Conservation (phyloP, 2,329 filamentous ascomycete species). For the Lasiodiplodia hormozganensis region DNA sequence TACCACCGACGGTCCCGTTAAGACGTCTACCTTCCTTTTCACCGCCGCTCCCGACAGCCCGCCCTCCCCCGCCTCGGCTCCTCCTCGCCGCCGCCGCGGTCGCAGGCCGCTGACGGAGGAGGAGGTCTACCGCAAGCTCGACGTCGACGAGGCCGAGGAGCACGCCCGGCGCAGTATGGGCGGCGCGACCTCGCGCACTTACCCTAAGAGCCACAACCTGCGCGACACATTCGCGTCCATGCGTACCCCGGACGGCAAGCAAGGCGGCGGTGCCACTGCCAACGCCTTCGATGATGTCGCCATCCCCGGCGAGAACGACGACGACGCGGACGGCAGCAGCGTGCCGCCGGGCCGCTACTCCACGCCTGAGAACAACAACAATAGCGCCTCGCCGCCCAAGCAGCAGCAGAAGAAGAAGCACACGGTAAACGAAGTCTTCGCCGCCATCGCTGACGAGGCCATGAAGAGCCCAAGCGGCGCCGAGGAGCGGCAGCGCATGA, state of each 20-base stretch:
- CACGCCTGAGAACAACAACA: neutral
- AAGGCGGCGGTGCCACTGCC: neutral
- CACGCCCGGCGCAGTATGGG: too few species aligned
- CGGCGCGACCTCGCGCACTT: neutral
- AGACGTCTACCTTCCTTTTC: neutral
- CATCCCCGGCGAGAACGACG: too few species aligned
- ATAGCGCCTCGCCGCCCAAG: neutral
- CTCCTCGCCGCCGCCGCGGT: neutral
- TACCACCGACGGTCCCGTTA: conserved; percentile 3
- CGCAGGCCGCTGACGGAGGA: neutral
- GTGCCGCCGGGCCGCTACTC: neutral
- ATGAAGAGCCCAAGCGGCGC: neutral
- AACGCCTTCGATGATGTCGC: neutral
- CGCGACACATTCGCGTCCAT: conserved; percentile 1
- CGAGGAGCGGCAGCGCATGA: neutral
- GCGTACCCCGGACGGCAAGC: neutral
- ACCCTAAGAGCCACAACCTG: conserved; percentile 4
- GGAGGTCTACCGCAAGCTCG: conserved; percentile 5
- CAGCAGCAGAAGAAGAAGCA: neutral
- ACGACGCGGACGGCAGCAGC: neutral
- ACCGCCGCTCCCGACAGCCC: conserved; percentile 1
- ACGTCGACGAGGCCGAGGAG: neutral
- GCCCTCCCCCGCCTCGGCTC: conserved; percentile 5
- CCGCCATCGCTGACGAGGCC: neutral
- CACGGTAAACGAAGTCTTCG: neutral